Percentiles rank a stretch among this genome's conserved stretches.
These are phyloP conservation scores for Talaromyces sp. DNA, from an alignment of 2,329 filamentous ascomycete species.

Conservation along the genomic window DNA sequence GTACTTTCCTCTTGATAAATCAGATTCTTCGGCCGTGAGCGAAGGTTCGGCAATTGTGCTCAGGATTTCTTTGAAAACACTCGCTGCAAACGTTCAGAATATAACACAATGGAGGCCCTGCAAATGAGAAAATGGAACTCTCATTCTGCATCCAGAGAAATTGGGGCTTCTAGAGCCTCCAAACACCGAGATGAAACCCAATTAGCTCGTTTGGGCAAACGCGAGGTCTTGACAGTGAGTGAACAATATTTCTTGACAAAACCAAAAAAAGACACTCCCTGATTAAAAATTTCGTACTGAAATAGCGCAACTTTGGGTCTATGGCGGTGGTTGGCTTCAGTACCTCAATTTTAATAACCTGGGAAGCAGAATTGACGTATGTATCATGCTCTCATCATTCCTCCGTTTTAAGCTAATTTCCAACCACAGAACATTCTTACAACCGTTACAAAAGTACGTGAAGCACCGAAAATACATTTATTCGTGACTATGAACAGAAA, in stretches of 20 bases:
- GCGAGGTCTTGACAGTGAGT: slow-evolving; percentile 46
- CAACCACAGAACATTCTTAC: slow-evolving; percentile 8
- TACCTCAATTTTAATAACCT: slow-evolving; percentile 14
- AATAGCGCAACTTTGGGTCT: slow-evolving; percentile 13
- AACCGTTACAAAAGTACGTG: slow-evolving; percentile 9
- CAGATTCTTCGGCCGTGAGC: neutral
- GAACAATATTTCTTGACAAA: neutral
- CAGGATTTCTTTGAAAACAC: neutral
- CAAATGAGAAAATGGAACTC: neutral
- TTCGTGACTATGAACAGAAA: neutral
- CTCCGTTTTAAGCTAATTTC: neutral
- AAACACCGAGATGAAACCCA: slow-evolving; percentile 40
- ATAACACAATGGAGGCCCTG: slow-evolving; percentile 13
- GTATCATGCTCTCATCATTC: neutral
- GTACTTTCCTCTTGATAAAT: neutral
- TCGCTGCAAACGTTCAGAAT: neutral
- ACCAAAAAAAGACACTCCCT: neutral
- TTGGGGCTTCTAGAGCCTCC: slow-evolving; percentile 16
- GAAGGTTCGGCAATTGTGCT: neutral
- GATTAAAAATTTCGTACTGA: neutral
- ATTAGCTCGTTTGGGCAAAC: slow-evolving; percentile 51
- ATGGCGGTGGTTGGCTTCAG: slow-evolving; percentile 14
- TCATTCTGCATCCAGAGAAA: neutral
- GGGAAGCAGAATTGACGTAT: slow-evolving; percentile 10
- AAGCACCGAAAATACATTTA: neutral